Conservation (phyloP, 1,284 basidiomycete species). For the Trichosporon inkin region DNA sequence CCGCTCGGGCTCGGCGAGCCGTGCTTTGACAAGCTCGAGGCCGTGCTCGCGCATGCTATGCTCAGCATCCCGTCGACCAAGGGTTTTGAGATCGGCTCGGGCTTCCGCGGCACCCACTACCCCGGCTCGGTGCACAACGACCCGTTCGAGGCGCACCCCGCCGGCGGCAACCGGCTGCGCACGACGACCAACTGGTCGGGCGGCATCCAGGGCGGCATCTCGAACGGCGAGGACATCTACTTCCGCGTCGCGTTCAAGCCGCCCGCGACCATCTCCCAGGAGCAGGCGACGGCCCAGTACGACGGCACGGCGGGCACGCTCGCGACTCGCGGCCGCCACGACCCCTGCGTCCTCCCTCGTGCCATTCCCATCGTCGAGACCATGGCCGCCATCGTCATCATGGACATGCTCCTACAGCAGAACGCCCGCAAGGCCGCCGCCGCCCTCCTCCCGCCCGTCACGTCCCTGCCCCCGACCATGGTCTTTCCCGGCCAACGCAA, state of each 20-base stretch:
- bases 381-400: conserved; percentile 92
- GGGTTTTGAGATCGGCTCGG: conserved; percentile 95
- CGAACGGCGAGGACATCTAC: conserved; percentile 96
- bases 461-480: conserved; percentile 77
- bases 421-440: conserved; percentile 69
- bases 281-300: conserved; percentile 87
- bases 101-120: conserved; percentile 93
- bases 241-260: conserved; percentile 98
- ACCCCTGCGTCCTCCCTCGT: conserved; percentile 94
- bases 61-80: conserved; percentile 98
- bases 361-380: conserved; percentile 98
- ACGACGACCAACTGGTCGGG: conserved; percentile 95
- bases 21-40: conserved; percentile 98
- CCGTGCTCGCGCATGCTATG: conserved; percentile 95
- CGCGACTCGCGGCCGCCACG: conserved; percentile 87
- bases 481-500: conserved; percentile 45
- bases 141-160: conserved; percentile 69
- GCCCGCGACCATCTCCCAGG: conserved; percentile 93
- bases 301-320: conserved; percentile 82
- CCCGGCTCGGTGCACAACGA: conserved; percentile 94
- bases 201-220: conserved; percentile 96
- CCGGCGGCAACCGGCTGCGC: conserved; percentile 56
- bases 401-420: conserved; percentile 87
- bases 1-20: conserved; percentile 94
- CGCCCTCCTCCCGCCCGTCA: conserved; percentile 66